phyloP scores from a whole-genome alignment of 306 rosid species.

The Medicago arabica region DNA sequence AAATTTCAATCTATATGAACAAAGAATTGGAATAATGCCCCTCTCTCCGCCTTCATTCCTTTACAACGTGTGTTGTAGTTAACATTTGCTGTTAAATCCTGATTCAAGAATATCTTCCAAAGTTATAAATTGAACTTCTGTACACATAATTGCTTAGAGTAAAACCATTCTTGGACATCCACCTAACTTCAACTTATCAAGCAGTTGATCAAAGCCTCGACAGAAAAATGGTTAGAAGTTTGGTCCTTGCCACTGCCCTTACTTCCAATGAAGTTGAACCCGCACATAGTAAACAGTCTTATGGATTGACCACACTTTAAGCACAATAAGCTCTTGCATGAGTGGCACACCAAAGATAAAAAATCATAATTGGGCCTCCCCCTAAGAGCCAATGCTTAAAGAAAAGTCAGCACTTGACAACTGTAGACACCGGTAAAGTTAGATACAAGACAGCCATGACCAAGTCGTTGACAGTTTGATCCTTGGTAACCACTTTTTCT shows the following conservation, averaged over 20 bases:
- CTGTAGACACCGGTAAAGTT: background rate
- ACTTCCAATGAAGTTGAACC: background rate
- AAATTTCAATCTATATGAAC: background rate
- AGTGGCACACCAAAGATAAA: background rate
- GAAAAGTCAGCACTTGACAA: background rate
- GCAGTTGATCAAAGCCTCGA: background rate
- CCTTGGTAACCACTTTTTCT: constrained; percentile 7
- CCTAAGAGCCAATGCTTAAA: background rate
- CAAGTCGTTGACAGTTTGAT: background rate
- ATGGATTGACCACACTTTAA: background rate
- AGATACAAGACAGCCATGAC: constrained; percentile 4
- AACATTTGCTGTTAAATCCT: constrained; percentile 10
- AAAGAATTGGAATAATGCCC: background rate
- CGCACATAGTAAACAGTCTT: background rate
- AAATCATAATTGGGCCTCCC: background rate
- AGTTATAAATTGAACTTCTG: constrained; percentile 18
- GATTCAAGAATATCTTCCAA: background rate
- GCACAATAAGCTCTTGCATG: background rate
- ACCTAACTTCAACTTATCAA: constrained; percentile 8
- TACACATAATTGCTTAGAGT: background rate
- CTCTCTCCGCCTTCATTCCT: background rate
- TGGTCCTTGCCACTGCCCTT: background rate
- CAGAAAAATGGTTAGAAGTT: background rate
- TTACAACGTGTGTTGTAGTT: no score
- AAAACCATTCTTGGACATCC: background rate